Evolutionary conservation across 2,329 filamentous ascomycete genomes (phyloP).

Genomic region (Ustulina deusta): DNA sequence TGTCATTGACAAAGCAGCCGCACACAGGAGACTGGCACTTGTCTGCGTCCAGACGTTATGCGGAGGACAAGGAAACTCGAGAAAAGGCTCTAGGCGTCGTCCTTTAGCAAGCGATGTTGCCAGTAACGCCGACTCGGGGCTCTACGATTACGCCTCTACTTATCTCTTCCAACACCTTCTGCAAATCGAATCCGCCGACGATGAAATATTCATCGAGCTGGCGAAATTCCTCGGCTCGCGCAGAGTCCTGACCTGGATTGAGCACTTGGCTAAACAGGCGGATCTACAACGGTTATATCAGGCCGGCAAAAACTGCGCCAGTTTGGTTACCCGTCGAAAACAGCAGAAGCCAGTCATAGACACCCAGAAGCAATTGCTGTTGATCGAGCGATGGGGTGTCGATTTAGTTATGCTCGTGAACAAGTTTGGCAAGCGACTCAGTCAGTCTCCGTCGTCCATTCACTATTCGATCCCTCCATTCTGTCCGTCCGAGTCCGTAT

Average conservation of each 20-base stretch:
- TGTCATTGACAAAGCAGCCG: slow-evolving; percentile 37
- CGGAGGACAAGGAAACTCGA: background rate
- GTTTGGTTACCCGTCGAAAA: slow-evolving; percentile 29
- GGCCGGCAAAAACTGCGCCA: slow-evolving; percentile 42
- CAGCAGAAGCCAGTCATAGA: slow-evolving; percentile 30
- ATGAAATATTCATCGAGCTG: slow-evolving; percentile 36
- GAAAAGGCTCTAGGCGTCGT: background rate
- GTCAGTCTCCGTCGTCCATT: slow-evolving; percentile 38
- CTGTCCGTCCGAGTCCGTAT: slow-evolving; percentile 43
- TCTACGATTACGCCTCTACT: slow-evolving; percentile 42
- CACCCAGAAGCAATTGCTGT: slow-evolving; percentile 23
- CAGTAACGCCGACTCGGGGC: slow-evolving; percentile 9
- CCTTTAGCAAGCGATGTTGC: background rate
- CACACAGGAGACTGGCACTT: slow-evolving; percentile 45
- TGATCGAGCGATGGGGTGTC: slow-evolving; percentile 43
- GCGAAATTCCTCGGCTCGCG: slow-evolving; percentile 40
- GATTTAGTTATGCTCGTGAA: slow-evolving; percentile 44
- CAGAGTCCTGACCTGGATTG: slow-evolving; percentile 44
- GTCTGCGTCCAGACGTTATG: slow-evolving; percentile 45
- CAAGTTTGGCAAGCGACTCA: slow-evolving; percentile 40
- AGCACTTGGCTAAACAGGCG: slow-evolving; percentile 34
- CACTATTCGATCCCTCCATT: slow-evolving; percentile 46
- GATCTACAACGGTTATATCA: slow-evolving; percentile 43
- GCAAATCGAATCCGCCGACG: slow-evolving; percentile 25
- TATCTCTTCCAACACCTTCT: slow-evolving; percentile 46